Evolutionary conservation across 352 stramenopile species (phyloP).

Genomic region (Lagenidium sp.): DNA sequence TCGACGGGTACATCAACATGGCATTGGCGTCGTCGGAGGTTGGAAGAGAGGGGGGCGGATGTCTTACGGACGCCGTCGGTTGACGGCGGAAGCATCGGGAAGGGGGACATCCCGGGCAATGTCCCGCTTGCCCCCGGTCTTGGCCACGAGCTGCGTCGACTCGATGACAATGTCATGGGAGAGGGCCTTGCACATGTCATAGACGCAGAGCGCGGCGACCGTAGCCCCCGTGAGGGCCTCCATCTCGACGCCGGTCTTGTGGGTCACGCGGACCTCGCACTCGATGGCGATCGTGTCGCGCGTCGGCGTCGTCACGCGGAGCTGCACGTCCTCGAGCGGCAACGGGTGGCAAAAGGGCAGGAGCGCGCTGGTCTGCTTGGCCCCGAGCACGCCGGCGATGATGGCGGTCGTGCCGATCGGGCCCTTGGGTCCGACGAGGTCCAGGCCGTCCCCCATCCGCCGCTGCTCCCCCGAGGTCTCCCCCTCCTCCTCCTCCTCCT

Average conservation of each 20-base stretch:
- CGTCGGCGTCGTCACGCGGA: slow-evolving; percentile 61
- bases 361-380: slow-evolving; percentile 90
- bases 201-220: slow-evolving; percentile 93
- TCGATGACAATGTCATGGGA: slow-evolving; percentile 94
- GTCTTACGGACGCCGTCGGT: too few relatives aligned
- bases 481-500: too few relatives aligned
- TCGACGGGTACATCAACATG: too few relatives aligned
- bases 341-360: slow-evolving; percentile 94
- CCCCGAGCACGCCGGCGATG: slow-evolving; percentile 89
- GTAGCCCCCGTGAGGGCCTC: slow-evolving; percentile 92
- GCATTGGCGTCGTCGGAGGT: too few relatives aligned
- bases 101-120: slow-evolving; percentile 16
- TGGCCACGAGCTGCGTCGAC: slow-evolving; percentile 82
- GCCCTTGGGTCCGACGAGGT: slow-evolving; percentile 77
- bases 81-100: not conserved
- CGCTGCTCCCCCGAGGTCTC: too few relatives aligned
- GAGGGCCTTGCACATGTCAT: slow-evolving; percentile 98
- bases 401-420: slow-evolving; percentile 89
- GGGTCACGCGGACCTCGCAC: slow-evolving; percentile 85
- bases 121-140: slow-evolving; percentile 89
- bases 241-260: slow-evolving; percentile 95
- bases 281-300: slow-evolving; percentile 71
- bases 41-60: too few relatives aligned
- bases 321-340: slow-evolving; percentile 85
- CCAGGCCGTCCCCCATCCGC: slow-evolving; percentile 6